phyloP scores from a whole-genome alignment of 106 monocot genomes.

The Dioscorea dumetorum region DNA sequence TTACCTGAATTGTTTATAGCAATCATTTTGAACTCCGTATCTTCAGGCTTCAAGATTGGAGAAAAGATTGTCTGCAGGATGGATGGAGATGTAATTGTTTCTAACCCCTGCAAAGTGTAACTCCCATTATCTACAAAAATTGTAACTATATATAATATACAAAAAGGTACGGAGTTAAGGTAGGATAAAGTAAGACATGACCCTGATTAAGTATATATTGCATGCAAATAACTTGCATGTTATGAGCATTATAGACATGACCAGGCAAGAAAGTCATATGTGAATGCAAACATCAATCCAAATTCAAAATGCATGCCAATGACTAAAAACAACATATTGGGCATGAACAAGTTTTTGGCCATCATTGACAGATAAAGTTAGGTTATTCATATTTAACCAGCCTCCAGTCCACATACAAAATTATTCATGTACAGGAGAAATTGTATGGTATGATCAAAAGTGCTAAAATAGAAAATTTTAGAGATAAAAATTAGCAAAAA shows the following conservation, averaged over 20 bases:
- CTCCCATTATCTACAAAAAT: neutral
- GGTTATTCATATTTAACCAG: too few species aligned
- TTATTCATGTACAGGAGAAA: too few species aligned
- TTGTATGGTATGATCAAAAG: too few species aligned
- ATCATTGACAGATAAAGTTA: too few species aligned
- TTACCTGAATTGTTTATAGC: slow-evolving; percentile 31
- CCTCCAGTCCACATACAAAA: too few species aligned
- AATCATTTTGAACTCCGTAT: slow-evolving; percentile 18
- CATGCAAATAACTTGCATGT: neutral
- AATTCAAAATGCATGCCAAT: too few species aligned
- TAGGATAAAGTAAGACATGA: neutral
- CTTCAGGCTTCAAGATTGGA: slow-evolving; percentile 20
- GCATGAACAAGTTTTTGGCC: too few species aligned
- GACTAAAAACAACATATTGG: too few species aligned
- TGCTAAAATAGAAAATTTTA: too few species aligned
- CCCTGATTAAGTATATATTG: neutral
- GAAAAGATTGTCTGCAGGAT: slow-evolving; percentile 38
- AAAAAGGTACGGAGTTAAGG: neutral
- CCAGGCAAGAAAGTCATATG: neutral
- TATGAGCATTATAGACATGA: neutral
- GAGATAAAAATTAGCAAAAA: too few species aligned
- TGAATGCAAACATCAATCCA: neutral
- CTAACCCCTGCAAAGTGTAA: slow-evolving; percentile 25
- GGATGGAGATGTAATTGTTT: slow-evolving; percentile 12
- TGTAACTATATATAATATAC: neutral